Evolutionary conservation across 2,329 filamentous ascomycete species (phyloP), one percentile per base, ranked within the genome.

Genomic region (Ophiostoma himal-ulmi): DNA sequence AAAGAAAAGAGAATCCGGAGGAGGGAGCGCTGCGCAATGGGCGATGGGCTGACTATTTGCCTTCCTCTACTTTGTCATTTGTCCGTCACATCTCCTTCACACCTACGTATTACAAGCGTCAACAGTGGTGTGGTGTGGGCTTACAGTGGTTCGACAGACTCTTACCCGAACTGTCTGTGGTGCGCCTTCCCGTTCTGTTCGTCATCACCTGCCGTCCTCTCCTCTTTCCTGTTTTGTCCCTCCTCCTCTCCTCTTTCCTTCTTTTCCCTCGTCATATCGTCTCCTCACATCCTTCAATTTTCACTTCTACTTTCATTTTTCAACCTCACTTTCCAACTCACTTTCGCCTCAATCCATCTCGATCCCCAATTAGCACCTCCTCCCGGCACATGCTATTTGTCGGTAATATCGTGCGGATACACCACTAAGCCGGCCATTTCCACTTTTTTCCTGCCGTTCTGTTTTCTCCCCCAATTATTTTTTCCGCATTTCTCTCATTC

Each of bases 371-470:
- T 13, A 6, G 11, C 57, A 62, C 26, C 26, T 30, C 11, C 10
- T 26, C 57, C 57, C 57, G 57, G 62, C 62, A 65, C 34, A 65
- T 65, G 62, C 34, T 39, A 67, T 22, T 69, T 67, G 67, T 65
- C 70, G 70, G 70, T 44, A 67, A 69, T 66, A 65, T 62, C 39
- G 52, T 39, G 60, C 54, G 70, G 64, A 57, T 54, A 57, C 34
- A 36, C 67, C 52, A 52, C 34, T 54, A 64, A 44, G 36, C 64
- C 64, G 64, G 10, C 34, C 26, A 44, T 64, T 26, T 69, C 70
- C 70, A 71, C 70, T 70, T 71, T 71, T 71, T 71, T 30, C 41
- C n/a, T 34, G 22, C 64, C 66, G 64, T 67, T 36, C 20, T 52
- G 57, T 70, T 70, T 67, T 70, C 67, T 64, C 67, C 37, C 57